Evolutionary conservation across 352 stramenopile species (phyloP).

Genomic region (Phytophthora rubi): DNA sequence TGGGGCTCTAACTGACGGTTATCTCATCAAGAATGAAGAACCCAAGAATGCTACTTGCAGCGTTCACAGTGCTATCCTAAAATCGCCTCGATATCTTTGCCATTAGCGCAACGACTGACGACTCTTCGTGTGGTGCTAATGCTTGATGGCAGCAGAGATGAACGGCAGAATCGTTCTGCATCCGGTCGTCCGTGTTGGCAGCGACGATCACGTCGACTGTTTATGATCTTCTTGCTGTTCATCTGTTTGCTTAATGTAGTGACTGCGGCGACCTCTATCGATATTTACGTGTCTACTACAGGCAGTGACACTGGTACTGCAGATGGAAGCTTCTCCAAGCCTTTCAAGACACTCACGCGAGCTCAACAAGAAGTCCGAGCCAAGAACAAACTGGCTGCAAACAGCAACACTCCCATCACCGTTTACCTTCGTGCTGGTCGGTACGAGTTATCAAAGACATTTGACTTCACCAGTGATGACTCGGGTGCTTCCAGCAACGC

Average conservation of each 20-base stretch:
- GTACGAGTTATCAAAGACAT: constrained; percentile 58
- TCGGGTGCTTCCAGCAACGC: constrained; percentile 36
- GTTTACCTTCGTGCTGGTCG: constrained; percentile 63
- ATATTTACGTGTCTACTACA: constrained; percentile 59
- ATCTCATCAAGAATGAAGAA: constrained; percentile 19
- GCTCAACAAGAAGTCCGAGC: constrained; percentile 49
- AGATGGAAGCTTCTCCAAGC: constrained; percentile 51
- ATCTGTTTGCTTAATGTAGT: constrained; percentile 2
- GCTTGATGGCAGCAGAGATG: neutral
- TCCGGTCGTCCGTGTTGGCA: neutral
- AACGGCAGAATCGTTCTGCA: neutral
- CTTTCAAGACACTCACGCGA: constrained; percentile 61
- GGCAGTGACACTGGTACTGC: constrained; percentile 51
- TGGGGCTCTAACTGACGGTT: constrained; percentile 12
- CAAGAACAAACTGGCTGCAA: constrained; percentile 31
- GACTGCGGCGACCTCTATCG: constrained; percentile 27
- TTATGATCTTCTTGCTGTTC: constrained; percentile 1
- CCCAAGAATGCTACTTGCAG: neutral
- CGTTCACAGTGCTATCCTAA: constrained; percentile 2
- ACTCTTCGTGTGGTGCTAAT: constrained; percentile 15
- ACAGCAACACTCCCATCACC: constrained; percentile 48
- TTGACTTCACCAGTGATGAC: constrained; percentile 61
- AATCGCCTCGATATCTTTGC: constrained; percentile 1
- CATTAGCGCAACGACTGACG: constrained; percentile 11
- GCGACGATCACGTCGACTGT: neutral